Conservation (phyloP, 148 eudicot species). For the Cornus florida region DNA sequence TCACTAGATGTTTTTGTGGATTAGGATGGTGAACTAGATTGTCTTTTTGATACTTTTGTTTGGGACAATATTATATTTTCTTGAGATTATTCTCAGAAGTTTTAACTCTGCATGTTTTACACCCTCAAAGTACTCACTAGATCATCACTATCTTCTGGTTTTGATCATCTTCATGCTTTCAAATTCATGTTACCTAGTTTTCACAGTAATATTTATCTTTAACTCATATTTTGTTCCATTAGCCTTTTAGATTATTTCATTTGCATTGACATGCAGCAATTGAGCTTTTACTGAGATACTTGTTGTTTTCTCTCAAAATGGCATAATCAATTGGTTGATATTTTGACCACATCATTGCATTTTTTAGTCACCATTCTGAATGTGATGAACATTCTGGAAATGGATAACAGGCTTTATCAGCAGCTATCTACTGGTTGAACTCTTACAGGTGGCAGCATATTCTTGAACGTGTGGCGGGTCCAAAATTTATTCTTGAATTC, state of each 20-base stretch:
- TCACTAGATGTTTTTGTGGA: neutral
- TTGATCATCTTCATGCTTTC: neutral
- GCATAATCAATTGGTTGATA: constrained; percentile 8
- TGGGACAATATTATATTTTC: neutral
- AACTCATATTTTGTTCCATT: neutral
- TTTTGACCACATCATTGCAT: neutral
- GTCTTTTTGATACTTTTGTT: neutral
- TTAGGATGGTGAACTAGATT: neutral
- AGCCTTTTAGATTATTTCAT: neutral
- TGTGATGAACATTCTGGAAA: constrained; percentile 60
- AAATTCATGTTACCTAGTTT: too few species aligned
- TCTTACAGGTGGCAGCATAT: constrained; percentile 97
- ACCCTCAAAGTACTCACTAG: too few species aligned
- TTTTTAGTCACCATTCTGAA: constrained; percentile 39
- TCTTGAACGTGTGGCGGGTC: constrained; percentile 36
- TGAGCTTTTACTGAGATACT: neutral
- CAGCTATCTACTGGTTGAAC: constrained; percentile 99
- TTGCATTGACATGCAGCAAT: constrained; percentile 3
- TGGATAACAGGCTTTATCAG: constrained; percentile 97
- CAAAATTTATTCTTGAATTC: constrained; percentile 53
- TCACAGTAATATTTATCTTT: neutral
- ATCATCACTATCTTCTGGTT: neutral
- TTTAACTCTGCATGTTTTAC: too few species aligned
- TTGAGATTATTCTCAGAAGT: too few species aligned
- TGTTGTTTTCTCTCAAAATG: neutral